Conservation (phyloP, 2,329 filamentous ascomycete species). For the Septoria petroselini region DNA sequence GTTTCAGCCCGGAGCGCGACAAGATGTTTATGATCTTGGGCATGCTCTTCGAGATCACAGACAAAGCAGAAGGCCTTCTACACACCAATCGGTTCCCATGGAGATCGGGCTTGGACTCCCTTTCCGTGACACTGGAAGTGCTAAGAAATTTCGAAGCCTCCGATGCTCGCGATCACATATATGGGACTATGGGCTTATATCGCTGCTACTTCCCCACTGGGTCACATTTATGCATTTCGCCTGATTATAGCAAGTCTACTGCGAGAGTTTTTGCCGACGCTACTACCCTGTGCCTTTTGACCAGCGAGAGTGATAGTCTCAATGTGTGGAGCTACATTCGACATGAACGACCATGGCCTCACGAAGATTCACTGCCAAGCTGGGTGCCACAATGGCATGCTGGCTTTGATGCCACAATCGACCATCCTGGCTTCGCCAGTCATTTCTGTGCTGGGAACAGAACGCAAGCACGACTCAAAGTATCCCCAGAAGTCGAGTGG, state of each 20-base stretch:
- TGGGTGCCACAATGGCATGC: neutral
- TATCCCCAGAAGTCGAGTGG: neutral
- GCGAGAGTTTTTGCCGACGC: constrained; percentile 1
- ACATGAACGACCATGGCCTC: neutral
- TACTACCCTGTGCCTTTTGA: neutral
- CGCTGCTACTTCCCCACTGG: neutral
- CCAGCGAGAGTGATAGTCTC: neutral
- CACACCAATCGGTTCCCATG: neutral
- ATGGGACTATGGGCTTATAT: constrained; percentile 2
- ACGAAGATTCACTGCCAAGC: neutral
- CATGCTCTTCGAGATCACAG: neutral
- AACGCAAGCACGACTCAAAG: neutral
- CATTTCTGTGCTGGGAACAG: neutral
- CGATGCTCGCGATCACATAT: constrained; percentile 11
- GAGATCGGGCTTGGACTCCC: no score
- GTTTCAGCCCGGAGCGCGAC: neutral
- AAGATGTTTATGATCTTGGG: no score
- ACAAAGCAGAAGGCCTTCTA: neutral
- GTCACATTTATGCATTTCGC: neutral
- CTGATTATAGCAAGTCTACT: constrained; percentile 6
- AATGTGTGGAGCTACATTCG: neutral
- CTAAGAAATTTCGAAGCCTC: constrained; percentile 5
- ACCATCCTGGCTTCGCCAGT: neutral
- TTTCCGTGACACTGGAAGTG: neutral
- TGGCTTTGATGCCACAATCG: neutral